These are phyloP conservation scores for Hanseniaspora clermontiae DNA, from an alignment of 805 yeast genomes.

Conservation along the genomic window DNA sequence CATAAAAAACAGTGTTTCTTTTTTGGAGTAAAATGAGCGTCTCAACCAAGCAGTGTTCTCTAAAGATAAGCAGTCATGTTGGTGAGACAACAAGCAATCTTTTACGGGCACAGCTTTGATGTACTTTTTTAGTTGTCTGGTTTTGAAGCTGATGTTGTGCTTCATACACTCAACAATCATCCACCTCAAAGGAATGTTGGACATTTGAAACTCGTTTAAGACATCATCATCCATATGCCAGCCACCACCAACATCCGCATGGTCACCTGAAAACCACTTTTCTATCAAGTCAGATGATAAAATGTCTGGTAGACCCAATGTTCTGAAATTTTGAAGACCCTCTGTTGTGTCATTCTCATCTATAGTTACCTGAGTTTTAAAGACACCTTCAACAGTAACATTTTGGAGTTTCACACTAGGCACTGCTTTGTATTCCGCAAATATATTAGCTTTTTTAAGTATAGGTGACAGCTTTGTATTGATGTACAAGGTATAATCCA, in stretches of 20 bases:
- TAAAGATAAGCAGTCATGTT: slow-evolving; percentile 40
- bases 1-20: not conserved
- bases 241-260: slow-evolving; percentile 60
- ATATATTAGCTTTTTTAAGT: not conserved
- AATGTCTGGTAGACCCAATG: not conserved
- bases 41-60: not conserved
- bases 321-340: not conserved
- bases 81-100: slow-evolving; percentile 35
- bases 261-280: slow-evolving; percentile 59
- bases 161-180: slow-evolving; percentile 42
- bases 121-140: slow-evolving; percentile 32
- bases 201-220: slow-evolving; percentile 21
- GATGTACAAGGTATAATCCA: not conserved
- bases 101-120: slow-evolving; percentile 30
- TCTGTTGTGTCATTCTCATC: no score
- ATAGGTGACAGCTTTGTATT: not conserved
- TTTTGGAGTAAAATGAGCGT: not conserved
- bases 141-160: slow-evolving; percentile 38
- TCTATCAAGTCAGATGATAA: slow-evolving; percentile 29
- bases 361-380: not conserved
- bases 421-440: not conserved
- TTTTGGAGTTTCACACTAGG: not conserved
- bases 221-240: slow-evolving; percentile 35
- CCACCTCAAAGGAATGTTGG: slow-evolving; percentile 50
- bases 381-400: not conserved